Percentiles rank a stretch among this genome's conserved stretches.
phyloP scores from a whole-genome alignment of 1,139 yeast genomes.

The Debaryomyces udenii region DNA sequence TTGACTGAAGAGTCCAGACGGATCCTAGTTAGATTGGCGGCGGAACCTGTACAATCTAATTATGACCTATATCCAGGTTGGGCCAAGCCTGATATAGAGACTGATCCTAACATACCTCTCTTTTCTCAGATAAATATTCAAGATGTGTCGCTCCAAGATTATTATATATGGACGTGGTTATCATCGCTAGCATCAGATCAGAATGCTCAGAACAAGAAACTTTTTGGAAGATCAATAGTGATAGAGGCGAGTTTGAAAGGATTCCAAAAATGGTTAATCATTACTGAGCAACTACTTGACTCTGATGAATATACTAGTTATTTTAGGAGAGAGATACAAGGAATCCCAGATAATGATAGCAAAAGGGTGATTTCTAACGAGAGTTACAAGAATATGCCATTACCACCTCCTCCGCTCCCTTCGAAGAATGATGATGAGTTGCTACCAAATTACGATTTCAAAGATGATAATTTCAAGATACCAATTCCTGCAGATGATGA shows the following conservation, averaged over 20 bases:
- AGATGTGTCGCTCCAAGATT: slow-evolving; percentile 78
- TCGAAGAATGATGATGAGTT: slow-evolving; percentile 17
- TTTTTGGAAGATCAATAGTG: slow-evolving; percentile 81
- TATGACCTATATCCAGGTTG: slow-evolving; percentile 48
- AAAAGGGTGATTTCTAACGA: slow-evolving; percentile 22
- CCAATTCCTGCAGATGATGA: slow-evolving; percentile 10
- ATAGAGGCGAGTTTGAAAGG: slow-evolving; percentile 74
- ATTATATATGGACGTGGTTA: slow-evolving; percentile 91
- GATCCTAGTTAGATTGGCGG: slow-evolving; percentile 59
- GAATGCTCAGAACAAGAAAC: slow-evolving; percentile 60
- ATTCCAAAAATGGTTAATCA: slow-evolving; percentile 80
- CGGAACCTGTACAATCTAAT: slow-evolving; percentile 44
- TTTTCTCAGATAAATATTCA: slow-evolving; percentile 56
- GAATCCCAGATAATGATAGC: slow-evolving; percentile 10
- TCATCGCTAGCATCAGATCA: slow-evolving; percentile 78
- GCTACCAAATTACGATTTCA: slow-evolving; percentile 25
- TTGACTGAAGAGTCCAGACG: slow-evolving; percentile 77
- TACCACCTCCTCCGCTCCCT: slow-evolving; percentile 25
- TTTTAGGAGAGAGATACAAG: slow-evolving; percentile 23
- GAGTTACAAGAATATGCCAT: slow-evolving; percentile 30
- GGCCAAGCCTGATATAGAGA: slow-evolving; percentile 31
- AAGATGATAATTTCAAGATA: slow-evolving; percentile 16
- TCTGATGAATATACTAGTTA: slow-evolving; percentile 42
- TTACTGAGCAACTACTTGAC: slow-evolving; percentile 66
- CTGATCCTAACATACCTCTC: slow-evolving; percentile 37